Conservation (phyloP, 306 rosid species). For the Vicia villosa region DNA sequence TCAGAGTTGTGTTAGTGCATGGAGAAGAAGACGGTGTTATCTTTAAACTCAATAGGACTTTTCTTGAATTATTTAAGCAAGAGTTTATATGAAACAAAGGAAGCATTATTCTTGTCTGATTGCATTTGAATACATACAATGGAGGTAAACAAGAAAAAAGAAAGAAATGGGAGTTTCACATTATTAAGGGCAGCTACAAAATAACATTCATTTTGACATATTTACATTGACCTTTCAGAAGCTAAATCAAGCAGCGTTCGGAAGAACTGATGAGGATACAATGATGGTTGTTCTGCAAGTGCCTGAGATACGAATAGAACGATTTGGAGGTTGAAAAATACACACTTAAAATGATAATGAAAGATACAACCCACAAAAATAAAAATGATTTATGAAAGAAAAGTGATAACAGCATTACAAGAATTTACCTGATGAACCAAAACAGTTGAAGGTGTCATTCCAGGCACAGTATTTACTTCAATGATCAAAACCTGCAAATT, state of each 20-base stretch:
- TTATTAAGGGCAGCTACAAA: conserved; percentile 18
- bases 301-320: conserved; percentile 63
- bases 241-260: conserved; percentile 82
- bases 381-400: conserved; percentile 7
- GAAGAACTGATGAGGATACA: conserved; percentile 89
- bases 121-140: conserved; percentile 15
- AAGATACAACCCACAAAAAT: not conserved
- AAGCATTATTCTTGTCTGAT: conserved; percentile 1
- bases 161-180: conserved; percentile 15
- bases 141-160: conserved; percentile 3
- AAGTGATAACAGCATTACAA: conserved; percentile 10
- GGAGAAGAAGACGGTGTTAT: no score
- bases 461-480: conserved; percentile 98
- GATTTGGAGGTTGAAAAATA: not conserved
- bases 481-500: conserved; percentile 71
- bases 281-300: conserved; percentile 75
- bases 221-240: conserved; percentile 56
- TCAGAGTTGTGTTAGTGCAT: no score
- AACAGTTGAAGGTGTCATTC: conserved; percentile 98
- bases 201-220: not conserved
- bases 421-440: conserved; percentile 84
- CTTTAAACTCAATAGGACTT: no score
- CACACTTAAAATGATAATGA: not conserved
- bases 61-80: no score
- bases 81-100: not conserved